phyloP scores from a whole-genome alignment of 2,329 filamentous ascomycete genomes.

The Arthrobotrys pseudoclavata region DNA sequence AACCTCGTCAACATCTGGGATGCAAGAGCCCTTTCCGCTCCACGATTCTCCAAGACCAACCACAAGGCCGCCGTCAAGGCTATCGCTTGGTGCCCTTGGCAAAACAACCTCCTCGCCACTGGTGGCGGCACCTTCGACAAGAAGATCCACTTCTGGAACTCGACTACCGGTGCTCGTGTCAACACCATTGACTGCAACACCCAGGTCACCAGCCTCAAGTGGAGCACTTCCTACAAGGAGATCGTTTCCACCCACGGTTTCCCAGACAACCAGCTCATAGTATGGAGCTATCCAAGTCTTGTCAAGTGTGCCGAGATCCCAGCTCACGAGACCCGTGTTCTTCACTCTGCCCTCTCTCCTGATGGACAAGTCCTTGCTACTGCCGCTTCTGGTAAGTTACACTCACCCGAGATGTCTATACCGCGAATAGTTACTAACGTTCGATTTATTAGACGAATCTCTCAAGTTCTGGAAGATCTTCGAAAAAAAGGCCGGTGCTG shows the following conservation, averaged over 20 bases:
- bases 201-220: slow-evolving; percentile 94
- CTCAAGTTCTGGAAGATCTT: slow-evolving; percentile 99
- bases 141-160: slow-evolving; percentile 99
- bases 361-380: slow-evolving; percentile 98
- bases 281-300: slow-evolving; percentile 98
- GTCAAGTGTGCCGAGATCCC: slow-evolving; percentile 98
- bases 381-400: slow-evolving; percentile 73
- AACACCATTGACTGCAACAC: slow-evolving; percentile 99
- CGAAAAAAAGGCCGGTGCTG: slow-evolving; percentile 91
- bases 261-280: slow-evolving; percentile 98
- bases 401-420: neutral
- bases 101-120: slow-evolving; percentile 85
- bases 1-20: slow-evolving; percentile 99
- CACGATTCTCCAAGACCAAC: slow-evolving; percentile 99
- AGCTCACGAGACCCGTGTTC: slow-evolving; percentile 93
- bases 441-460: slow-evolving; percentile 77
- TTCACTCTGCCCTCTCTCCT: slow-evolving; percentile 96
- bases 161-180: slow-evolving; percentile 93
- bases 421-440: slow-evolving; percentile 63
- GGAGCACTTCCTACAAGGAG: slow-evolving; percentile 97
- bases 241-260: slow-evolving; percentile 98
- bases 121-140: slow-evolving; percentile 91
- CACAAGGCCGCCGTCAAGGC: slow-evolving; percentile 95
- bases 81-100: slow-evolving; percentile 97
- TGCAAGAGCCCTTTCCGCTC: slow-evolving; percentile 88